Evolutionary conservation across 352 stramenopile species (phyloP).

Genomic region (Pythium scleroteichum): DNA sequence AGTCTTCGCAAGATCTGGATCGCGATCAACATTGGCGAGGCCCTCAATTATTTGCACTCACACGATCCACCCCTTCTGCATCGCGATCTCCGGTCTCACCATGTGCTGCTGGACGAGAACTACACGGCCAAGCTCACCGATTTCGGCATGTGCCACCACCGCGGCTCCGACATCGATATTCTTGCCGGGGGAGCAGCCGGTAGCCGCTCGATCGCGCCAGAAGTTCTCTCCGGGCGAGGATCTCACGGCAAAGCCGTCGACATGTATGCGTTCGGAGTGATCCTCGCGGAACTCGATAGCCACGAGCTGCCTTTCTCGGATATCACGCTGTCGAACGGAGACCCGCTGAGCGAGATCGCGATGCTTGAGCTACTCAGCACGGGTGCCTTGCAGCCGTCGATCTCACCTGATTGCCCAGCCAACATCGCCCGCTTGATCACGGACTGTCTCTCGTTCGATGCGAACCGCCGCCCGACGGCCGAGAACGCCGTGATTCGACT

Average conservation of each 20-base stretch:
- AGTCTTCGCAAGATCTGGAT: slow-evolving; percentile 48
- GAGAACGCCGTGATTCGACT: slow-evolving; percentile 40
- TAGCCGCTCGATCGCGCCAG: slow-evolving; percentile 63
- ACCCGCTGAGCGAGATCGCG: slow-evolving; percentile 43
- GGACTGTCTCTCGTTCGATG: slow-evolving; percentile 57
- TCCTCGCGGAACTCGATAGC: slow-evolving; percentile 69
- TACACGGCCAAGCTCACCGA: slow-evolving; percentile 36
- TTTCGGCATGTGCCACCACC: slow-evolving; percentile 26
- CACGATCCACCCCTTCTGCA: slow-evolving; percentile 32
- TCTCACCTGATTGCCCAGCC: slow-evolving; percentile 49
- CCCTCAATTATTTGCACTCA: slow-evolving; percentile 36
- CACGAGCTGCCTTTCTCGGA: slow-evolving; percentile 71
- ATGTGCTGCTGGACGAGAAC: slow-evolving; percentile 34
- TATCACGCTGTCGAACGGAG: slow-evolving; percentile 52
- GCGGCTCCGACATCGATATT: slow-evolving; percentile 15
- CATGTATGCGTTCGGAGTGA: slow-evolving; percentile 75
- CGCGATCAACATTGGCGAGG: slow-evolving; percentile 31
- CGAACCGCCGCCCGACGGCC: slow-evolving; percentile 44
- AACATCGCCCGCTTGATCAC: slow-evolving; percentile 46
- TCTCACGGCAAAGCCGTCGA: slow-evolving; percentile 48
- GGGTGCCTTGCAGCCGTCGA: slow-evolving; percentile 49
- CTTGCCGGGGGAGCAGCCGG: slow-evolving; percentile 16
- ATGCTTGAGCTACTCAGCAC: slow-evolving; percentile 57
- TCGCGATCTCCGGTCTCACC: slow-evolving; percentile 35
- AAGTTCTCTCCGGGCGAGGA: slow-evolving; percentile 55